phyloP scores from a whole-genome alignment of 768 basidiomycete genomes.

The Lactifluus volemus region DNA sequence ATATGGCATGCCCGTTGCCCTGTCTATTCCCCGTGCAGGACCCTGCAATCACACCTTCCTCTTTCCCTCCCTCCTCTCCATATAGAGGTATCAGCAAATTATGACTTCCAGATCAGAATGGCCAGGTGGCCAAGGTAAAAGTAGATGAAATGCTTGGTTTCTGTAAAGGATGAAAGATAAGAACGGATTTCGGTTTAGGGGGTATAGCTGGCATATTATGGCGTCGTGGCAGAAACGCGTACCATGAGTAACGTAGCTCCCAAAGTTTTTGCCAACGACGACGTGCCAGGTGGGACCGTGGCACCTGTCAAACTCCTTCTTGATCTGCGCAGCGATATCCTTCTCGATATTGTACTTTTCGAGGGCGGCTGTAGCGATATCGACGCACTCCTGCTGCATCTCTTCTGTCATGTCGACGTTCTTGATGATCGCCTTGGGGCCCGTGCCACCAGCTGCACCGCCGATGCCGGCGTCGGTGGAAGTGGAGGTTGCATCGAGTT shows the following conservation, averaged over 20 bases:
- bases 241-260: constrained; percentile 97
- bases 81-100: constrained; percentile 1
- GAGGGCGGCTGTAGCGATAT: constrained; percentile 76
- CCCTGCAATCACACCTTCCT: not conserved
- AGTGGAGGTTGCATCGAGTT: constrained; percentile 49
- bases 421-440: constrained; percentile 86
- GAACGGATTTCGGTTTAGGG: not conserved
- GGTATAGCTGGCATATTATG: not conserved
- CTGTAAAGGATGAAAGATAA: constrained; percentile 32
- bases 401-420: constrained; percentile 96
- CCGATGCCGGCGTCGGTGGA: constrained; percentile 45
- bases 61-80: not conserved
- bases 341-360: constrained; percentile 94
- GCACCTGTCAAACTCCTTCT: constrained; percentile 93
- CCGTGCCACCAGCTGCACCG: constrained; percentile 24
- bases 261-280: constrained; percentile 98
- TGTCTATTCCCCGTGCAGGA: constrained; percentile 2
- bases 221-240: constrained; percentile 25
- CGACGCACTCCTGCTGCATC: constrained; percentile 92
- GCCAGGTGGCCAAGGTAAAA: constrained; percentile 92
- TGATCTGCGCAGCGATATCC: constrained; percentile 96
- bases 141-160: constrained; percentile 99
- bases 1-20: not conserved
- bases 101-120: constrained; percentile 94
- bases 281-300: constrained; percentile 97